Conservation (phyloP, 257 asterid species). For the Handroanthus guayacan region DNA sequence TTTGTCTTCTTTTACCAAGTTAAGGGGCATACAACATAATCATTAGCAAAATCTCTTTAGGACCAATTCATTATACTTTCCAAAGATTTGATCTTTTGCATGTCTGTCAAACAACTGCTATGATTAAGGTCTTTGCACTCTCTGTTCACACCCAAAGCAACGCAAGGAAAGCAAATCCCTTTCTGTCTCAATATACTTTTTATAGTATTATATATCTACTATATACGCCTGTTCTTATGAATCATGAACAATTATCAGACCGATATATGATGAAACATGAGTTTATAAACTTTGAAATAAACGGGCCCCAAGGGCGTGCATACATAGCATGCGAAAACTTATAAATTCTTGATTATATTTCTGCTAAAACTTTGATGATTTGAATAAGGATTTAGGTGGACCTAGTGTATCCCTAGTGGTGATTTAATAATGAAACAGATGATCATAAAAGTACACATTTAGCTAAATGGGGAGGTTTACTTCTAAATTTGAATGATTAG, state of each 20-base stretch:
- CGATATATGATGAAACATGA: conserved; percentile 23
- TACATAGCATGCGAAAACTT: background rate
- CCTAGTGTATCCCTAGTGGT: conserved; percentile 51
- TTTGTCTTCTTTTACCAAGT: conserved; percentile 7
- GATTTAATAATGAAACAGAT: conserved; percentile 45
- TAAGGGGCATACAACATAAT: conserved; percentile 43
- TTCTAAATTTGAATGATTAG: conserved; percentile 54
- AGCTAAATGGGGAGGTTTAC: conserved; percentile 44
- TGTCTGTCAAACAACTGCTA: conserved; percentile 38
- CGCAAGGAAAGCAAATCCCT: conserved; percentile 35
- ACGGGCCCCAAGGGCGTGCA: background rate
- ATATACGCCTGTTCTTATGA: conserved; percentile 29
- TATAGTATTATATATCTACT: background rate
- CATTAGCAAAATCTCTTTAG: conserved; percentile 44
- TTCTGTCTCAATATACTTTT: conserved; percentile 41
- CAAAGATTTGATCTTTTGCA: conserved; percentile 48
- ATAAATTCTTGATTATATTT: conserved; percentile 19
- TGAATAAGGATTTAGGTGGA: conserved; percentile 38
- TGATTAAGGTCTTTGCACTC: conserved; percentile 49
- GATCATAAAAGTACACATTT: conserved; percentile 46
- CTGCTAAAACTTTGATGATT: too few relatives aligned
- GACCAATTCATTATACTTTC: conserved; percentile 43
- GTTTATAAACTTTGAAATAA: background rate
- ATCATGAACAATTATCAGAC: conserved; percentile 27
- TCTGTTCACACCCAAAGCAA: conserved; percentile 46